phyloP scores from a whole-genome alignment of 129 eudicot genomes.

The sunflower (Helianthus annuus) region HanXRQr2.0-SUNRISE NC_035435.2:44715624-44716123 shows the following conservation, averaged over 20 bases:
- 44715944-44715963: constrained; percentile 17
- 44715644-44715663: constrained; percentile 21
- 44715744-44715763: constrained; percentile 49
- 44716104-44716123: background rate
- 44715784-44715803: constrained; percentile 35
- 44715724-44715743: constrained; percentile 46
- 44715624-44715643: constrained; percentile 12
- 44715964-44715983: constrained; percentile 26
- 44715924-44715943: background rate
- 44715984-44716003: background rate
- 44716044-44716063: background rate
- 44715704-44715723: constrained; percentile 46
- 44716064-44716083: background rate
- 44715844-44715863: constrained; percentile 35
- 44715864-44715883: constrained; percentile 47
- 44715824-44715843: constrained; percentile 42
- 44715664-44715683: constrained; percentile 40
- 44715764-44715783: constrained; percentile 37
- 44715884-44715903: constrained; percentile 49
- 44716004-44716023: background rate
- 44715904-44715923: constrained; percentile 42
- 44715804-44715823: constrained; percentile 51
- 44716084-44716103: background rate
- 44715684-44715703: constrained; percentile 41
- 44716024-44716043: constrained; percentile 1